phyloP scores from a whole-genome alignment of 257 asterid species.

The Solanum virginianum region DNA sequence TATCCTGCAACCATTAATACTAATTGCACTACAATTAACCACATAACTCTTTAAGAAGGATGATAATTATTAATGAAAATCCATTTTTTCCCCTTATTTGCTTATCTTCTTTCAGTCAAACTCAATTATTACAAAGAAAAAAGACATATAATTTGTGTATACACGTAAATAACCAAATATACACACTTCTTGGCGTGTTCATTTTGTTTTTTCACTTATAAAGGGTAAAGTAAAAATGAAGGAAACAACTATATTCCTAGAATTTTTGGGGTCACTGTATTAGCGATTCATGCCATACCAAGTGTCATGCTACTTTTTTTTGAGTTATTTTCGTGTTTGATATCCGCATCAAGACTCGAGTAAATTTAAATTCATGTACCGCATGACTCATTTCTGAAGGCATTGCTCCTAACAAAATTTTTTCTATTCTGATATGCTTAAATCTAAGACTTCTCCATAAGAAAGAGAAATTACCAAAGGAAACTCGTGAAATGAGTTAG shows the following conservation, averaged over 20 bases:
- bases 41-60: neutral
- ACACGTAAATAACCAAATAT: neutral
- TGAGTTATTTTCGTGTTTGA: neutral
- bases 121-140: neutral
- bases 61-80: neutral
- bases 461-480: too few species aligned
- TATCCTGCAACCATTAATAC: neutral
- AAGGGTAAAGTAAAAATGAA: neutral
- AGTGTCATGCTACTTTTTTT: neutral
- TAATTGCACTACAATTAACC: too few species aligned
- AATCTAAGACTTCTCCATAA: neutral
- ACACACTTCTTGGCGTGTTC: neutral
- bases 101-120: neutral
- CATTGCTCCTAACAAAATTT: neutral
- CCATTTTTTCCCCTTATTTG: neutral
- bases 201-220: neutral
- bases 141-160: neutral
- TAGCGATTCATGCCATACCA: neutral
- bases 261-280: neutral
- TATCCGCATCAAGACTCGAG: neutral
- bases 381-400: fast-evolving
- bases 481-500: neutral
- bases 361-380: neutral
- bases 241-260: neutral
- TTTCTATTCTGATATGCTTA: neutral